Base-by-base conservation (phyloP, 1,284 basidiomycete species). In the Trichosporon sp. region DNA sequence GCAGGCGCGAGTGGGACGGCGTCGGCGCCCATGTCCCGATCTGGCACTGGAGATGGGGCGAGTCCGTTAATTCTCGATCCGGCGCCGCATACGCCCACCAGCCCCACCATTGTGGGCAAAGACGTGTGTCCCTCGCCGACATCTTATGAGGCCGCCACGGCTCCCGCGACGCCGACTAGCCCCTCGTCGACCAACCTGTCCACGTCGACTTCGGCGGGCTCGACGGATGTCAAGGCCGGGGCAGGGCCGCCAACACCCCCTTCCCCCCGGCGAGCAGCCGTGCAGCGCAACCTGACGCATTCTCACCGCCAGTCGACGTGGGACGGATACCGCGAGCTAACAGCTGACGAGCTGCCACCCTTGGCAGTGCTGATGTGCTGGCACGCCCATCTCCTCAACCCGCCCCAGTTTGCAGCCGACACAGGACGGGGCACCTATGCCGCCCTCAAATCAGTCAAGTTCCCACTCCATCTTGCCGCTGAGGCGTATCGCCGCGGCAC, bases 321-420 rank as follows among this genome's bases (percentile, higher is more conserved):
- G 56, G 31, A n/a, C 49, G 25, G 25, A 27, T 29, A 52, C 46
- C 19, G 5, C 9, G 46, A 52, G 46, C 57, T 63, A 11, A 16
- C 57, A 3, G n/a, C 58, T 8, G 46, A 54, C 21, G 67, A 71
- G 61, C 61, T 73, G 19, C 73, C 73, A 3, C 59, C 64, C 5
- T 57, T 75, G 44, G 61, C 59, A 1, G 69, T 75, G 1, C 59
- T 78, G 49, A 74, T 75, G 73, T 66, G 68, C 54, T 78, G 76
- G 76, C 74, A 75, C 65, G 65, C 72, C 2, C 73, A 76, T 63
- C 69, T 74, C 59, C 69, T 78, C 63, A 73, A 73, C 61, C 76
- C 76, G 19, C 58, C 37, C 14, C 66, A 63, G 52, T 74, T 70
- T 44, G 62, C 68, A 3, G 21, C 60, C 32, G 73, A 74, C 61